These are phyloP conservation scores for Lentinula guzmanii DNA, from an alignment of 768 basidiomycete genomes.

Conservation along the genomic window DNA sequence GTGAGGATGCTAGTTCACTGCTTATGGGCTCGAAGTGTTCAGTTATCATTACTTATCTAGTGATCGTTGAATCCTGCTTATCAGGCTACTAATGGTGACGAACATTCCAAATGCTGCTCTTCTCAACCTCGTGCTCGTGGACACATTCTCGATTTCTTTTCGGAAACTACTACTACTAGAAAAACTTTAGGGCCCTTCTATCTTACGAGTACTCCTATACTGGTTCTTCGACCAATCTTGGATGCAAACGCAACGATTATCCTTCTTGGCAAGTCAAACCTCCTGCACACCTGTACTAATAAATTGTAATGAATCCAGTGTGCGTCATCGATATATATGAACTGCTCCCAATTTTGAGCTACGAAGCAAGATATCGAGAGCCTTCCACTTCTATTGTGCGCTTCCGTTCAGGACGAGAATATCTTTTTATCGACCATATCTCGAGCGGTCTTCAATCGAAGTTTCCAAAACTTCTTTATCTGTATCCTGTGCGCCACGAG, in stretches of 20 bases:
- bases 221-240: background rate
- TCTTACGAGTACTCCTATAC: background rate
- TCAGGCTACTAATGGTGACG: background rate
- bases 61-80: background rate
- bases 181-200: background rate
- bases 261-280: background rate
- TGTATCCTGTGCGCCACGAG: no score
- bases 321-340: no score
- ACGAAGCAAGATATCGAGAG: no score
- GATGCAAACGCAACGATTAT: background rate
- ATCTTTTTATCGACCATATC: no score
- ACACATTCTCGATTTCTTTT: background rate
- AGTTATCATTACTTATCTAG: background rate
- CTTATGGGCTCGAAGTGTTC: background rate
- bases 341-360: no score
- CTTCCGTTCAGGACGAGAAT: no score
- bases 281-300: background rate
- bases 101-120: background rate
- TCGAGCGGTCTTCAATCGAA: no score
- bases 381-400: no score
- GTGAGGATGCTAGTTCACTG: background rate
- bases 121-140: background rate
- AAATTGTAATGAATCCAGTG: no score
- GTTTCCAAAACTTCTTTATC: no score
- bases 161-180: background rate